Evolutionary conservation across 148 eudicot species (phyloP).

Genomic region (Chenopodium formosanum): DNA sequence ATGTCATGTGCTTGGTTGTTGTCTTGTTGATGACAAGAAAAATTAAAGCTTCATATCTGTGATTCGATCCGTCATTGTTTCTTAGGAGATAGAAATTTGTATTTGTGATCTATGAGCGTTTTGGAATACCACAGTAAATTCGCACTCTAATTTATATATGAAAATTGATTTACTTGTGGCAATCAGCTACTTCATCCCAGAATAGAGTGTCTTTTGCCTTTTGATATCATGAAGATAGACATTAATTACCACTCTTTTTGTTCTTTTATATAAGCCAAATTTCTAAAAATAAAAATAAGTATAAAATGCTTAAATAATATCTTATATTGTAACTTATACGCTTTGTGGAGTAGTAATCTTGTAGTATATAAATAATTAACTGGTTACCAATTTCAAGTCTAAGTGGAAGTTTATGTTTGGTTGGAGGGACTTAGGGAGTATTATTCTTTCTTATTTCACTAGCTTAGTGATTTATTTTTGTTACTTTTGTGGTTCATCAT

Average conservation of each 20-base stretch:
- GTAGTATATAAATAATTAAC: too few relatives aligned
- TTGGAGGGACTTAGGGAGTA: not conserved
- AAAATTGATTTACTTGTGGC: not conserved
- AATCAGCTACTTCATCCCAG: not conserved
- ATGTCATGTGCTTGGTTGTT: not conserved
- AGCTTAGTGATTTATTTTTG: slow-evolving; percentile 2
- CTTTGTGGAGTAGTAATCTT: too few relatives aligned
- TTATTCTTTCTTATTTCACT: not conserved
- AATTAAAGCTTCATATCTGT: not conserved
- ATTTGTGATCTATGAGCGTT: not conserved
- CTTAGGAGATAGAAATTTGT: not conserved
- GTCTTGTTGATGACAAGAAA: not conserved
- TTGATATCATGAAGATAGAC: not conserved
- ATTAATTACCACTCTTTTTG: not conserved
- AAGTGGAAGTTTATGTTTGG: not conserved
- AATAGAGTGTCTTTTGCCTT: not conserved
- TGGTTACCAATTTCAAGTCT: too few relatives aligned
- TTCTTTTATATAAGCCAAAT: not conserved
- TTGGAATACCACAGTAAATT: not conserved
- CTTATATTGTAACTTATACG: too few relatives aligned
- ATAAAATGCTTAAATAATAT: too few relatives aligned
- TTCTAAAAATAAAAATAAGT: too few relatives aligned
- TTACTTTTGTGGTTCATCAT: not conserved
- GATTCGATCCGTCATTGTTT: not conserved
- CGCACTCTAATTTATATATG: too few relatives aligned